A percentile compares a stretch with the other conserved stretches of the same genome.
Conservation (phyloP, 2,329 filamentous ascomycete species). For the Penicillium sp. region DNA sequence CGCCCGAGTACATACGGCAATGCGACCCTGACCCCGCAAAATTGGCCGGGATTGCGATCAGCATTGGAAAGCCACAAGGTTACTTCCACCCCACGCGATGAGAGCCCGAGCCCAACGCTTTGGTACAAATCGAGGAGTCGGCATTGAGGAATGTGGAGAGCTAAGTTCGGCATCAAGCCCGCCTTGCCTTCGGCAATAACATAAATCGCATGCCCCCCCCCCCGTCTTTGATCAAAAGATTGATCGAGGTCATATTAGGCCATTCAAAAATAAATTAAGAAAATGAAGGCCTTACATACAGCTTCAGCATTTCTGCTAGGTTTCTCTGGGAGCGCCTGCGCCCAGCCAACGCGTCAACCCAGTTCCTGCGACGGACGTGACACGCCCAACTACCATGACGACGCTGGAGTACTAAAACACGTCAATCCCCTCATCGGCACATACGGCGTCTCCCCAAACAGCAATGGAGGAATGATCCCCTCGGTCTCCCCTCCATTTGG, state of each 20-base stretch:
- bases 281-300: neutral
- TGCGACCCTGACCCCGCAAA: neutral
- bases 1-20: too few relatives aligned
- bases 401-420: conserved; percentile 15
- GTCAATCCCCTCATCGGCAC: conserved; percentile 26
- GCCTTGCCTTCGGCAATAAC: neutral
- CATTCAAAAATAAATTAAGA: neutral
- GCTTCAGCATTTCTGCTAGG: neutral
- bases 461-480: conserved; percentile 27
- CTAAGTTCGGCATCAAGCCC: neutral
- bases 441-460: conserved; percentile 18
- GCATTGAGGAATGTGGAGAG: neutral
- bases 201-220: neutral
- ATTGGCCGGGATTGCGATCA: neutral
- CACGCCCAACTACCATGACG: conserved; percentile 6
- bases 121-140: neutral
- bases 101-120: neutral
- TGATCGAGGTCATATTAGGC: neutral
- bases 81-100: neutral
- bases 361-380: neutral
- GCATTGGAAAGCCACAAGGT: neutral
- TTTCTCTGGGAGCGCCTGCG: neutral
- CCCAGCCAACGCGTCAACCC: conserved; percentile 1
- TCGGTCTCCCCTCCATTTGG: conserved; percentile 34
- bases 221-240: neutral